Evolutionary conservation across 164 flowering plant genomes (phyloP).

Genomic region (Saururus chinensis): DNA sequence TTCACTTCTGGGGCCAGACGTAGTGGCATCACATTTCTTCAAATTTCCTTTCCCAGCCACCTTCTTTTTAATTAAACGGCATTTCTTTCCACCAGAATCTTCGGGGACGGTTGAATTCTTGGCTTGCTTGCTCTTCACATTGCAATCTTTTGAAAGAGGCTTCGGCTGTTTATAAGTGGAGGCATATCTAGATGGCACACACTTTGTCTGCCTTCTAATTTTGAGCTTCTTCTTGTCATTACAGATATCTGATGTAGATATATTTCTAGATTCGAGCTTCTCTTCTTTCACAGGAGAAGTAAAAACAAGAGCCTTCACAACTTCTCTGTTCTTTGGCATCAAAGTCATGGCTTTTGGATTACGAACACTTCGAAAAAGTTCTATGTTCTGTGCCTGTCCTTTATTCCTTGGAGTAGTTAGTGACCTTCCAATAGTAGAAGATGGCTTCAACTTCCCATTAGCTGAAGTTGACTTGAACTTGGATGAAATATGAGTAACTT

Average conservation of each 20-base stretch:
- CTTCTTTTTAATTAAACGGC: slow-evolving; percentile 11
- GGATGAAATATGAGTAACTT: slow-evolving; percentile 18
- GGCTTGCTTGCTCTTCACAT: slow-evolving; percentile 15
- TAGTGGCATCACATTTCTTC: not conserved
- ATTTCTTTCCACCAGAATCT: slow-evolving; percentile 2
- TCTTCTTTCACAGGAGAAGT: slow-evolving; percentile 54
- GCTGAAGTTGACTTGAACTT: slow-evolving; percentile 40
- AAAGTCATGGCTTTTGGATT: slow-evolving; percentile 23
- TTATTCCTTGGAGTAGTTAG: slow-evolving; percentile 67
- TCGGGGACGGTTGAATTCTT: slow-evolving; percentile 11
- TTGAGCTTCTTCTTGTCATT: slow-evolving; percentile 58
- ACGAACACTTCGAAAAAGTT: slow-evolving; percentile 47
- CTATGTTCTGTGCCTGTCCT: slow-evolving; percentile 20
- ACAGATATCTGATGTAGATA: slow-evolving; percentile 39
- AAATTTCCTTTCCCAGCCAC: slow-evolving; percentile 11
- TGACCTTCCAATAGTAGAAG: slow-evolving; percentile 34
- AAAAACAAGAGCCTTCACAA: slow-evolving; percentile 63
- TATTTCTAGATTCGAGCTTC: slow-evolving; percentile 17
- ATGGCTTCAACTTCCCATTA: slow-evolving; percentile 27
- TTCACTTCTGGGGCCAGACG: not conserved
- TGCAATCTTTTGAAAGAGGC: slow-evolving; percentile 12
- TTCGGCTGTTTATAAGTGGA: slow-evolving; percentile 6
- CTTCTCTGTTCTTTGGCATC: slow-evolving; percentile 26
- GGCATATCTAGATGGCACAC: slow-evolving; percentile 11
- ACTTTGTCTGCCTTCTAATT: slow-evolving; percentile 32